Evolutionary conservation across 2,329 filamentous ascomycete species (phyloP).

Genomic region (Trichoderma semiorbis): DNA sequence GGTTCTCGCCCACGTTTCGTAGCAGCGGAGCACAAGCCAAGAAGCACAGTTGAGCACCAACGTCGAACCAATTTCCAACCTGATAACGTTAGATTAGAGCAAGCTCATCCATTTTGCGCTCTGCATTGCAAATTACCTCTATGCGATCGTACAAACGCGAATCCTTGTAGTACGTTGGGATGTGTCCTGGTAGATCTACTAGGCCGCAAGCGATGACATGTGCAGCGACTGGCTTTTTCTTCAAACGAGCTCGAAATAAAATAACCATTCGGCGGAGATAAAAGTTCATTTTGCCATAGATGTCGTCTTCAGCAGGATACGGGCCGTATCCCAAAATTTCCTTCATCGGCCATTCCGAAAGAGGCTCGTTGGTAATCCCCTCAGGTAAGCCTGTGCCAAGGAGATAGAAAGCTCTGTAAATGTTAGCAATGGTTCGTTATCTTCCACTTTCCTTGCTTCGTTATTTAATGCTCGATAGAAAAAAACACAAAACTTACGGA

Average conservation of each 20-base stretch:
- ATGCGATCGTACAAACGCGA: neutral
- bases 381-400: neutral
- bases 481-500: slow-evolving; percentile 22
- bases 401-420: slow-evolving; percentile 22
- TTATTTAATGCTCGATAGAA: too few relatives aligned
- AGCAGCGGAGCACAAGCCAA: slow-evolving; percentile 18
- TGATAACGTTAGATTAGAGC: neutral
- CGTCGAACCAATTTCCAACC: slow-evolving; percentile 23
- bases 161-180: fast-evolving
- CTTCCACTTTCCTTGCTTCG: neutral
- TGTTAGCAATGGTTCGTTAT: neutral
- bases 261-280: slow-evolving; percentile 25
- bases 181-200: neutral
- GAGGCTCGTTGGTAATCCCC: slow-evolving; percentile 24
- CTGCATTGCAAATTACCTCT: neutral
- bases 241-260: slow-evolving; percentile 21
- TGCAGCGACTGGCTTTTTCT: neutral
- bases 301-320: slow-evolving; percentile 24
- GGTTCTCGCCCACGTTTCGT: slow-evolving; percentile 26
- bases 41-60: slow-evolving; percentile 15
- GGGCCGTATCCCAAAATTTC: slow-evolving; percentile 23
- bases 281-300: slow-evolving; percentile 30
- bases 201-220: neutral
- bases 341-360: slow-evolving; percentile 29
- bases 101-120: neutral